Evolutionary conservation across 768 basidiomycete genomes (phyloP), one percentile per base, ranked within the genome.

Genomic region (Termitomyces sp.): DNA sequence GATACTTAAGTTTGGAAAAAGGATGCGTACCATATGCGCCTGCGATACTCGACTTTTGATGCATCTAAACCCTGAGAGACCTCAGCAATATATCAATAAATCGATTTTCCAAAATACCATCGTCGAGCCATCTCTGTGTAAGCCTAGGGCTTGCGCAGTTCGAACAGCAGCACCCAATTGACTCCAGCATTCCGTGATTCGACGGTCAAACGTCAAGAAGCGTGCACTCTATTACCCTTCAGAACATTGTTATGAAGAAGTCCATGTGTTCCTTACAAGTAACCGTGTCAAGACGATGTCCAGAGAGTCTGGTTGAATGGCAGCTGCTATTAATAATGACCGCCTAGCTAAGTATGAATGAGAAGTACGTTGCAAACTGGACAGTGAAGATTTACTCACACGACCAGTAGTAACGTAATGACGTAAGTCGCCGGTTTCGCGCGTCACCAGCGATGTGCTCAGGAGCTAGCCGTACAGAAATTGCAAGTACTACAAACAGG

Each of bases 181-280:
- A 68, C 91, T 93, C 93, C 94, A 98, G 66, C 94, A 94, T 73
- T 97, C 94, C 8, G 94, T 94, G 58, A 96, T 89, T 48, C 90
- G 84, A 49, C 90, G 84, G 67, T 92, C 90, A 65, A 92, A 82
- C 61, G 84, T 83, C 54, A 83, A 67, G 66, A 82, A 82, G 13
- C 82, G 77, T 48, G 82, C 81, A 61, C 80, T 82, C 81, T 83
- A 52, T 1, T 47, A 44, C 32, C 16, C 8, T 49, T 65, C 52
- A 40, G 80, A 81, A 61, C 81, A 77, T 36, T 73, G 71, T 47
- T 73, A 69, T 61, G 76, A 74, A 60, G 75, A 68, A 28, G n/a
- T 38, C 38, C 22, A 36, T 16, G 35, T 1, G 54, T 26, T 82
- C 61, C 90, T 76, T 54, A 93, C 92, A 73, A 98, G 72, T 59